Evolutionary conservation across 2,329 filamentous ascomycete genomes (phyloP), one percentile per base, ranked within the genome.

Genomic region (Alternaria atra): DNA sequence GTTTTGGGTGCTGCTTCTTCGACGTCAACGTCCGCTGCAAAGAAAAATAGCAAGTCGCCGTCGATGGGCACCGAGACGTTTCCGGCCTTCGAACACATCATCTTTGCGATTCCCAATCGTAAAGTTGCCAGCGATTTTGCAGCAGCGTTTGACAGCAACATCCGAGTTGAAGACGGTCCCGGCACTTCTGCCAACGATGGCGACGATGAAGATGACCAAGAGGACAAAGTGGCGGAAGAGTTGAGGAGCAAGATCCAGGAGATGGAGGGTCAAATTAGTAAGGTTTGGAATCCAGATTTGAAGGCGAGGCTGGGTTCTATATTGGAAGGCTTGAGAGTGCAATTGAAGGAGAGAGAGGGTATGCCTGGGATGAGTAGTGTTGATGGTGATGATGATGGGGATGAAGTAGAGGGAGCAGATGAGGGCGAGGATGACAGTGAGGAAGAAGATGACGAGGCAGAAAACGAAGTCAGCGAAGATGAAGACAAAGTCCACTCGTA

Each of bases 81-180:
- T 84, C 67, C 77, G 2, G 72, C 77, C 0, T 70, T 88, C 46
- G 78, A 85, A 43, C 82, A 87, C 8, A 76, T 89, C 4, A 78
- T 87, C 0, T 90, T 90, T 71, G 87, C 87, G 0, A 86, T 89
- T 64, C 81, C 82, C 10, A 84, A 87, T 58, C 64, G 69, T 0
- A 80, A 79, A 4, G 83, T 87, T 80, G 85, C 86, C 0, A 76
- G 77, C 12, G 81, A 83, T 0, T 90, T 90, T 65, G 79, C 80
- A 8, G 65, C 68, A 5, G 81, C 79, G 0, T 88, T 86, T 71
- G 84, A 82, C 0, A 73, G 79, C 29, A 76, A 74, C 1, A 53
- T 83, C 6, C 65, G 72, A 7, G 62, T 76, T 43, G 62, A 82
- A 70, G 29, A 70, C 59, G 60, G 84, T 1, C 80, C 71, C 76